phyloP scores from a whole-genome alignment of 2,329 filamentous ascomycete genomes.

The Pyrenochaeta sp. region DNA sequence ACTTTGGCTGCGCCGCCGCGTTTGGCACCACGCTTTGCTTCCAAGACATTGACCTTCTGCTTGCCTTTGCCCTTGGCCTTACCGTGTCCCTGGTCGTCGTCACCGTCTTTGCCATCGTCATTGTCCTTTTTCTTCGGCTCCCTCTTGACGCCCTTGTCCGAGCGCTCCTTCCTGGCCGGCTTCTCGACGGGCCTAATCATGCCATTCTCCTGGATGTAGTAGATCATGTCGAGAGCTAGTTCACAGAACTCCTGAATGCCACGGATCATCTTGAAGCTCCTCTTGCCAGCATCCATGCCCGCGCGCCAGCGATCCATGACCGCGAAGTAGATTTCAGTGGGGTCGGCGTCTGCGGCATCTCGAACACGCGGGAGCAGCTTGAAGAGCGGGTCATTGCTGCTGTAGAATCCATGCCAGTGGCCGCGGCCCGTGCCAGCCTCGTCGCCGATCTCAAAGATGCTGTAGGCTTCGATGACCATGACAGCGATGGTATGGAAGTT shows the following conservation, averaged over 20 bases:
- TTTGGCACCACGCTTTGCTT: slow-evolving; percentile 4
- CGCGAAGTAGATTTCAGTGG: slow-evolving; percentile 43
- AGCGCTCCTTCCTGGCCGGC: slow-evolving; percentile 18
- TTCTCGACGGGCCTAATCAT: slow-evolving; percentile 10
- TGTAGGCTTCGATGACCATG: slow-evolving; percentile 40
- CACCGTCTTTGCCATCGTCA: background rate
- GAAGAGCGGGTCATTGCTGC: too few relatives aligned
- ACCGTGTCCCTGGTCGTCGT: background rate
- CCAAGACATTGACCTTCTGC: slow-evolving; percentile 6
- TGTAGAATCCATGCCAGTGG: slow-evolving; percentile 12
- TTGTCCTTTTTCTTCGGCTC: slow-evolving; percentile 9
- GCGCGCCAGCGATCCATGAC: slow-evolving; percentile 42
- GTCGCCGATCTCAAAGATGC: slow-evolving; percentile 35
- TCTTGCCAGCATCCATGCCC: slow-evolving; percentile 22
- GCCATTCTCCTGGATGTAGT: slow-evolving; percentile 39
- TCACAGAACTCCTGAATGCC: slow-evolving; percentile 45
- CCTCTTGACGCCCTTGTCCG: slow-evolving; percentile 26
- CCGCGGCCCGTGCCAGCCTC: slow-evolving; percentile 19
- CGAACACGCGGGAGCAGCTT: too few relatives aligned
- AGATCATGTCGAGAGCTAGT: slow-evolving; percentile 38
- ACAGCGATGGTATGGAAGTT: slow-evolving; percentile 45
- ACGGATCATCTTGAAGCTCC: slow-evolving; percentile 25
- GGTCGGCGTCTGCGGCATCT: slow-evolving; percentile 23
- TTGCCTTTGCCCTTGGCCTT: slow-evolving; percentile 2
- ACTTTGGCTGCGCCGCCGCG: slow-evolving; percentile 8